Conservation (phyloP, 495 filamentous ascomycete species). For the Pseudomonodictys pantanalensis region DNA sequence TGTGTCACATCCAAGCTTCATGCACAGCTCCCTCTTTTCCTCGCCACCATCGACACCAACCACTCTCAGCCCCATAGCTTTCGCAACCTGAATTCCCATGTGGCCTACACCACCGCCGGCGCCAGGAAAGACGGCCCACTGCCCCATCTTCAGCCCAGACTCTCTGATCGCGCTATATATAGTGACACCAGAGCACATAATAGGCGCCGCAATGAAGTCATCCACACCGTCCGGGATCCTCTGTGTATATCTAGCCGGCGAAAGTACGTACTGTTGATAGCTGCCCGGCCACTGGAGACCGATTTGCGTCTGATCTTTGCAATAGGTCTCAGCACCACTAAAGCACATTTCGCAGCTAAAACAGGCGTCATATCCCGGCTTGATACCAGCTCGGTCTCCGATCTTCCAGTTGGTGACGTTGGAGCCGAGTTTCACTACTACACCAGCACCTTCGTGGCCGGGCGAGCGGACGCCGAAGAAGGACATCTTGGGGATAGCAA, state of each 20-base stretch:
- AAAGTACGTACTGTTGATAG: conserved; percentile 43
- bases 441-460: conserved; percentile 56
- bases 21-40: conserved; percentile 43
- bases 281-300: conserved; percentile 29
- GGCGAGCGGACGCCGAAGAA: conserved; percentile 48
- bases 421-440: conserved; percentile 51
- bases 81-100: conserved; percentile 43
- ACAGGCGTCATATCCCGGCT: conserved; percentile 55
- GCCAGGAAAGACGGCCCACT: conserved; percentile 46
- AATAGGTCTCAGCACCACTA: conserved; percentile 48
- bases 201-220: conserved; percentile 44
- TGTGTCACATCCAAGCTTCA: conserved; percentile 51
- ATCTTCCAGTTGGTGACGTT: conserved; percentile 55
- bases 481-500: conserved; percentile 48
- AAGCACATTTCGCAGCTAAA: conserved; percentile 50
- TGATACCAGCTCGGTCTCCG: conserved; percentile 60
- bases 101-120: conserved; percentile 43
- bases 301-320: conserved; percentile 19
- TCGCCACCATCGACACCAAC: conserved; percentile 52
- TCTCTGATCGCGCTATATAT: conserved; percentile 42
- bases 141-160: conserved; percentile 39
- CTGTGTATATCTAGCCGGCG: conserved; percentile 44
- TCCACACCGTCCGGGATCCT: conserved; percentile 44
- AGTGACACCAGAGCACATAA: conserved; percentile 46
- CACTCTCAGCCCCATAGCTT: conserved; percentile 53